Conservation (phyloP, 2,329 filamentous ascomycete genomes). For the Hymenoscyphus fraxineus region DNA sequence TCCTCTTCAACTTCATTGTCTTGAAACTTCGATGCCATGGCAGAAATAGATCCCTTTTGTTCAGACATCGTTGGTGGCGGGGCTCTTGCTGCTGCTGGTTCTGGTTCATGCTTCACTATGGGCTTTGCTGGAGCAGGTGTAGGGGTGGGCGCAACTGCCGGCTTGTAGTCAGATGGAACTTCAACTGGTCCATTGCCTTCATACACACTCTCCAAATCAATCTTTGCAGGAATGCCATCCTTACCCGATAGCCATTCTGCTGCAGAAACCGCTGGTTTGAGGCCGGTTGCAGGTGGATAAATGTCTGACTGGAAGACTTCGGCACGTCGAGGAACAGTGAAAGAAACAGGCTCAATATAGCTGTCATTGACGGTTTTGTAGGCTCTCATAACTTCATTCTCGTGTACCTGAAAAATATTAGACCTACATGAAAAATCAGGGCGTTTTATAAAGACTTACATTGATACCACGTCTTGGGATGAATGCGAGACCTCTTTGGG, state of each 20-base stretch:
- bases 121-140: conserved; percentile 43
- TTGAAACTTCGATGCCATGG: conserved; percentile 81
- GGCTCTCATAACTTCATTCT: conserved; percentile 91
- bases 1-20: conserved; percentile 65
- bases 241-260: conserved; percentile 86
- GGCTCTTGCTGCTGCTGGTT: conserved; percentile 43
- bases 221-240: conserved; percentile 79
- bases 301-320: conserved; percentile 97
- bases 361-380: conserved; percentile 96
- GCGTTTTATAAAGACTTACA: conserved; percentile 43
- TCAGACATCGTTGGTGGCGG: conserved; percentile 71
- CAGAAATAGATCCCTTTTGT: conserved; percentile 82
- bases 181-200: conserved; percentile 79
- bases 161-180: conserved; percentile 65
- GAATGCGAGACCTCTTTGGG: conserved; percentile 91
- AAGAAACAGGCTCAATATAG: conserved; percentile 95
- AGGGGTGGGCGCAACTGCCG: conserved; percentile 41
- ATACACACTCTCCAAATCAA: conserved; percentile 89
- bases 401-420: conserved; percentile 60
- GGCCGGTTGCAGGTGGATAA: conserved; percentile 79
- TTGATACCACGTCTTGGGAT: conserved; percentile 93
- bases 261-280: conserved; percentile 75
- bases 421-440: conserved; percentile 18
- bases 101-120: conserved; percentile 50
- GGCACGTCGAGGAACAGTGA: conserved; percentile 89